Evolutionary conservation across 2,329 filamentous ascomycete genomes (phyloP), one percentile per base, ranked within the genome.

Genomic region (Neurospora crassa): DNA sequence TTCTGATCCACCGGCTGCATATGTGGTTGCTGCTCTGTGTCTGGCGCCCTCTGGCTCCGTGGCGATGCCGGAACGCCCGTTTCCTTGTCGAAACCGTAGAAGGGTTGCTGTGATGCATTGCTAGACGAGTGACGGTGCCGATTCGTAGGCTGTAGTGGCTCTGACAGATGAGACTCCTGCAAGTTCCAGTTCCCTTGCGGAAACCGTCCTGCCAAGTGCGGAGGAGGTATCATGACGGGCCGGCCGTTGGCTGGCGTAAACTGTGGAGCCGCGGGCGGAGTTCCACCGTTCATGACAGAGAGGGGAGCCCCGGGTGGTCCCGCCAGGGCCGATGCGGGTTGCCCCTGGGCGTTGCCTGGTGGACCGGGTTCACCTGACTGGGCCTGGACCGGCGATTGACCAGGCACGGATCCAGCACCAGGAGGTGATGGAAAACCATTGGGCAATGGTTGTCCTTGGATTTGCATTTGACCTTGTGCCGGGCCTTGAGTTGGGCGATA

Each of bases 121-220:
- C 76, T 78, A 0, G 79, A 76, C 11, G 79, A 80, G 6, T 78
- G 73, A 12, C 80, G 79, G 67, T 81, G 79, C 24, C 80, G 79
- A 41, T 80, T 79, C 3, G 80, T 77, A 4, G 79, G 76, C 20
- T 83, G 79, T 7, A 88, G 80, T 37, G 87, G 87, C 73, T 86
- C 83, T 1, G 83, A 79, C 43, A 89, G 79, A 71, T 86, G 82
- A 11, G 87, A 88, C 78, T 88, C 86, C 73, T 88, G 82, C 6
- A 86, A 78, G 68, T 84, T 86, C 86, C 87, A 89, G 20, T 81
- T 80, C 0, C 82, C 82, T 0, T 82, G 82, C 37, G 82, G 81
- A 3, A 84, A 79, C 40, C 76, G 80, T 68, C 77, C 78, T 18
- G 70, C 71, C 63, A 73, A 43, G 72, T 75, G 73, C 42, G 74